Evolutionary conservation across 1,284 basidiomycete species (phyloP).

Genomic region (Peniophora sp.): DNA sequence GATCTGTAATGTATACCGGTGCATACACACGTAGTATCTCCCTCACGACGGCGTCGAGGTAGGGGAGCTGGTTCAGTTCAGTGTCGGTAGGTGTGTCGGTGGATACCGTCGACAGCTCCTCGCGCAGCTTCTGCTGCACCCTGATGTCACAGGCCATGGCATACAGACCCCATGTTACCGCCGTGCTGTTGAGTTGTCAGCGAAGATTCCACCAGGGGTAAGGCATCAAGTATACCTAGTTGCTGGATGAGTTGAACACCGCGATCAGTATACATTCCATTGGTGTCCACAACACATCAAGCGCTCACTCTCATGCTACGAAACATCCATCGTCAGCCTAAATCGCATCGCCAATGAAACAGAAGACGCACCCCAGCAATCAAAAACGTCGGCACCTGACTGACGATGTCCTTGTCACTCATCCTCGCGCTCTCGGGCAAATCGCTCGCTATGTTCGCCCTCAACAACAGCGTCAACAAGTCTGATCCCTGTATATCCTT

Average conservation of each 20-base stretch:
- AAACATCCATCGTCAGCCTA: too few relatives aligned
- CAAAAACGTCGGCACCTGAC: constrained; percentile 54
- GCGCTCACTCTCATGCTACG: constrained; percentile 24
- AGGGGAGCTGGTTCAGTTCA: constrained; percentile 45
- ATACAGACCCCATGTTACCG: constrained; percentile 54
- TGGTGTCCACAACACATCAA: constrained; percentile 64
- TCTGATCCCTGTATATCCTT: constrained; percentile 28
- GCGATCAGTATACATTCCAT: background rate
- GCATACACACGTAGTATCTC: constrained; percentile 62
- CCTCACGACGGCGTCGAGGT: constrained; percentile 60
- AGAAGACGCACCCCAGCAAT: constrained; percentile 38
- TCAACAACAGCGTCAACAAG: constrained; percentile 45
- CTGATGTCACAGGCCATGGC: constrained; percentile 47
- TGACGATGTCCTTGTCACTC: constrained; percentile 72
- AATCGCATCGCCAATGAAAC: too few relatives aligned
- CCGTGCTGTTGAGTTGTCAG: constrained; percentile 20
- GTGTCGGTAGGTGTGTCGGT: constrained; percentile 39
- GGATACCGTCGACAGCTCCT: constrained; percentile 44
- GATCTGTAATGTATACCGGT: constrained; percentile 48
- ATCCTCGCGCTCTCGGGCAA: constrained; percentile 49
- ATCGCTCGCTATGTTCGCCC: constrained; percentile 56
- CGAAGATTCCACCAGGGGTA: background rate
- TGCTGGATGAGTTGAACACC: background rate
- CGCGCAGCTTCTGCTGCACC: constrained; percentile 60
- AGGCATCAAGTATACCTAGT: constrained; percentile 5